Evolutionary conservation across 2,329 filamentous ascomycete species (phyloP).

Genomic region (Fusarium sp.): DNA sequence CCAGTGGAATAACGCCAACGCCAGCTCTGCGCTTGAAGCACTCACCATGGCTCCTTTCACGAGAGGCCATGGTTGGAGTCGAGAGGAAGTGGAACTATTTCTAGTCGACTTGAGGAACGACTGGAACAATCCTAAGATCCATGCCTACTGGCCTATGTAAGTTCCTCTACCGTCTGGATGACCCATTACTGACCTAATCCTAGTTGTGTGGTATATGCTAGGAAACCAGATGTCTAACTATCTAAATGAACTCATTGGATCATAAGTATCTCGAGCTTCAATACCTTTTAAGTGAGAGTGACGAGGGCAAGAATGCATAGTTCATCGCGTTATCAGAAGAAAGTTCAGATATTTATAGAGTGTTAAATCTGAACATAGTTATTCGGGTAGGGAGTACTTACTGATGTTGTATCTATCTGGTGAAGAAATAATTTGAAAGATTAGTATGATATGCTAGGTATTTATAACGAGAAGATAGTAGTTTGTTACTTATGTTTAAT

Average conservation of each 20-base stretch:
- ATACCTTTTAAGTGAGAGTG: too few relatives aligned
- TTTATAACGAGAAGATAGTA: too few relatives aligned
- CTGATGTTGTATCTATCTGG: too few relatives aligned
- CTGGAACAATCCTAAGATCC: slow-evolving; percentile 32
- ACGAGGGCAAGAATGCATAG: too few relatives aligned
- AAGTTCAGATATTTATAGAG: too few relatives aligned
- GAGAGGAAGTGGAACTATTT: slow-evolving; percentile 32
- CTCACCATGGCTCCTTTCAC: slow-evolving; percentile 50
- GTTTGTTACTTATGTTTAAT: too few relatives aligned
- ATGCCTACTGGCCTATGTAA: slow-evolving; percentile 42
- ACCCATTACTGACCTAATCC: not conserved
- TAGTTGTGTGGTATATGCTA: slow-evolving; percentile 36
- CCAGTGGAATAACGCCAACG: slow-evolving; percentile 44
- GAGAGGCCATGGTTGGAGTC: slow-evolving; percentile 35
- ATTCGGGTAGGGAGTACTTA: too few relatives aligned
- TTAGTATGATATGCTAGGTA: too few relatives aligned
- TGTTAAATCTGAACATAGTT: too few relatives aligned
- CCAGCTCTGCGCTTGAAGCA: slow-evolving; percentile 45
- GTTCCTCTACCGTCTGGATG: fast-evolving
- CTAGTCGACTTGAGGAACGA: slow-evolving; percentile 24
- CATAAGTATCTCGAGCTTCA: too few relatives aligned
- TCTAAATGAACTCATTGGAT: not conserved
- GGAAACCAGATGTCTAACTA: slow-evolving; percentile 28
- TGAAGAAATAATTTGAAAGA: too few relatives aligned
- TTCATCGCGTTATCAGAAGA: too few relatives aligned